A percentile compares a stretch with the other conserved stretches of the same genome.
These are phyloP conservation scores for Fusarium guadeloupense DNA, from an alignment of 2,329 filamentous ascomycete species.

Conservation along the genomic window DNA sequence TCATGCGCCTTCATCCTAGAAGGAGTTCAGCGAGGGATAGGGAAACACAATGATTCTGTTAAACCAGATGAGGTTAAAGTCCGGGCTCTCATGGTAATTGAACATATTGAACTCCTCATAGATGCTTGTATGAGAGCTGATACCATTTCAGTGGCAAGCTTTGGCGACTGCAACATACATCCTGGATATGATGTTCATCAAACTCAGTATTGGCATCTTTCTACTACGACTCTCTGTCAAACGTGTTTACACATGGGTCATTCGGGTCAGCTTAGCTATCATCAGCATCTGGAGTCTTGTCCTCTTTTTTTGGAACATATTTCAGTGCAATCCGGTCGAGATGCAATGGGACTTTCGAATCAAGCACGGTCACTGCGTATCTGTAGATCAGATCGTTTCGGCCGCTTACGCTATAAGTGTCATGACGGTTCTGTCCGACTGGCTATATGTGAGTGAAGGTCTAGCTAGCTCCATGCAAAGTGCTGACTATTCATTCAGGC, in stretches of 20 bases:
- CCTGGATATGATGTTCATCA: slow-evolving; percentile 65
- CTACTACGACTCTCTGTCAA: slow-evolving; percentile 58
- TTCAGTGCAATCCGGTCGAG: slow-evolving; percentile 60
- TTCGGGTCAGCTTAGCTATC: slow-evolving; percentile 57
- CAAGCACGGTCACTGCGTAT: slow-evolving; percentile 54
- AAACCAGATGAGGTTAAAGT: slow-evolving; percentile 51
- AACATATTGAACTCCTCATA: not conserved
- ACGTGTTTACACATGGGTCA: slow-evolving; percentile 58
- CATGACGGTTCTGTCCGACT: slow-evolving; percentile 64
- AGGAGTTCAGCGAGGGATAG: slow-evolving; percentile 56
- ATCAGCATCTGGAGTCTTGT: slow-evolving; percentile 58
- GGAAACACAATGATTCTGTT: slow-evolving; percentile 58
- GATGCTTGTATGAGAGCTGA: slow-evolving; percentile 13
- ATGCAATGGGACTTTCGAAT: slow-evolving; percentile 65
- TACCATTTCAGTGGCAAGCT: slow-evolving; percentile 56
- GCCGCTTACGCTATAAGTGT: slow-evolving; percentile 62
- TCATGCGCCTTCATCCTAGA: slow-evolving; percentile 58
- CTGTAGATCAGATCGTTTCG: slow-evolving; percentile 54
- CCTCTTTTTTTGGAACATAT: slow-evolving; percentile 62
- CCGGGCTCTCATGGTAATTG: slow-evolving; percentile 56
- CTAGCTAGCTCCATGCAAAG: not conserved
- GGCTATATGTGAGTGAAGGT: slow-evolving; percentile 56
- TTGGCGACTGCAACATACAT: slow-evolving; percentile 61
- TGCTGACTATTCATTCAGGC: slow-evolving; percentile 47
- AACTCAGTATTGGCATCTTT: slow-evolving; percentile 64